Evolutionary conservation across 2,329 filamentous ascomycete genomes (phyloP).

Genomic region (Apiospora saccharicola): DNA sequence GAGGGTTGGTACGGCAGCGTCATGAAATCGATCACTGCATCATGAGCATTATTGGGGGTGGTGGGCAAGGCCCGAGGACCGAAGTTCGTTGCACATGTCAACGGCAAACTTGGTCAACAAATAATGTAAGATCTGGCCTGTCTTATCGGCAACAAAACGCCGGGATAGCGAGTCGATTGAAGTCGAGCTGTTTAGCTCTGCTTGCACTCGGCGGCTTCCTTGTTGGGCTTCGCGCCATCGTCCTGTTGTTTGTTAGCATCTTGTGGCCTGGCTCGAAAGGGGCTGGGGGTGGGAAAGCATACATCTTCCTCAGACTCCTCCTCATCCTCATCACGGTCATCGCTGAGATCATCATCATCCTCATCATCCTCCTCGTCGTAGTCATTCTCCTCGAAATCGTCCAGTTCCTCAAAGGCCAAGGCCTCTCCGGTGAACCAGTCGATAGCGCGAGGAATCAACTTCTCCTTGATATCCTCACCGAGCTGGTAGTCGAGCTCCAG

Average conservation of each 20-base stretch:
- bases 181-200: conserved; percentile 71
- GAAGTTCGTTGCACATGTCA: conserved; percentile 3
- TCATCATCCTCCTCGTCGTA: conserved; percentile 88
- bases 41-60: conserved; percentile 31
- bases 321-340: conserved; percentile 80
- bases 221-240: conserved; percentile 88
- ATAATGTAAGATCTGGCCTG: conserved; percentile 9
- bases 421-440: conserved; percentile 99
- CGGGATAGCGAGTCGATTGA: conserved; percentile 22
- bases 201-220: conserved; percentile 95
- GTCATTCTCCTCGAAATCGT: conserved; percentile 81
- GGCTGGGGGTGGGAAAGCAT: conserved; percentile 41
- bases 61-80: conserved; percentile 32
- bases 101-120: conserved; percentile 1
- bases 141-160: conserved; percentile 18
- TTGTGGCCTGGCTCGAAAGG: conserved; percentile 24
- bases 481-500: conserved; percentile 98
- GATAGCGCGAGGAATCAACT: conserved; percentile 96
- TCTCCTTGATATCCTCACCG: conserved; percentile 99
- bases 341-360: conserved; percentile 86
- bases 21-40: conserved; percentile 38
- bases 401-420: conserved; percentile 92
- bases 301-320: conserved; percentile 83
- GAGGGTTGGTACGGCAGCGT: conserved; percentile 32
- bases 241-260: conserved; percentile 63